These are phyloP conservation scores for Cadophora gregata DNA, from an alignment of 2,329 filamentous ascomycete species.

Conservation along the genomic window DNA sequence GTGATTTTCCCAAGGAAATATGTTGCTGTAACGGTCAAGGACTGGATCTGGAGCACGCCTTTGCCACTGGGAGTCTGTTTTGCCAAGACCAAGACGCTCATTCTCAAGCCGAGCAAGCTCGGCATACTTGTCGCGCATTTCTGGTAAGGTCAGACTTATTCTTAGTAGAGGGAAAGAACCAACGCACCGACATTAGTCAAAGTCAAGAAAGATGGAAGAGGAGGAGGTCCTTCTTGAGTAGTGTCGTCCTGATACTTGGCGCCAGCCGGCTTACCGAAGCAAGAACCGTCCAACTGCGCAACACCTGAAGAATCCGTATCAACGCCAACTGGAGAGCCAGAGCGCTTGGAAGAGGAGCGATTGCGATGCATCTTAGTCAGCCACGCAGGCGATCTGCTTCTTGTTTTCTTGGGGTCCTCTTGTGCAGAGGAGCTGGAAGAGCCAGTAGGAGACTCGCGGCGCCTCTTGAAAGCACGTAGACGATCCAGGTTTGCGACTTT, in stretches of 20 bases:
- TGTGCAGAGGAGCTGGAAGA: conserved; percentile 20
- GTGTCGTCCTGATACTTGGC: conserved; percentile 20
- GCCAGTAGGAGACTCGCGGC: conserved; percentile 37
- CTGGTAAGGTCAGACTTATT: conserved; percentile 40
- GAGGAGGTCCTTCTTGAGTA: conserved; percentile 20
- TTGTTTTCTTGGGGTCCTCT: conserved; percentile 27
- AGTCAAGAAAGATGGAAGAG: conserved; percentile 59
- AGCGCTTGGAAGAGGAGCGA: conserved; percentile 38
- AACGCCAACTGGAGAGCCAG: conserved; percentile 33
- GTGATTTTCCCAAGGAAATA: conserved; percentile 88
- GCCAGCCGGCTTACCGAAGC: conserved; percentile 26
- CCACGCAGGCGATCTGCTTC: conserved; percentile 41
- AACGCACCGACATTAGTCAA: conserved; percentile 55
- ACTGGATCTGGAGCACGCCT: conserved; percentile 61
- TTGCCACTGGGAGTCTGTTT: conserved; percentile 55
- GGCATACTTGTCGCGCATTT: conserved; percentile 64
- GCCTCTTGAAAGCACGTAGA: conserved; percentile 42
- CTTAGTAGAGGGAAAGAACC: conserved; percentile 11
- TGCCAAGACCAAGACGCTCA: conserved; percentile 41
- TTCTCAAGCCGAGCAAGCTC: conserved; percentile 65
- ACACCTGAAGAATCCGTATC: conserved; percentile 21
- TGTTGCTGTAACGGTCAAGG: conserved; percentile 87
- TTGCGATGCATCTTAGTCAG: conserved; percentile 40
- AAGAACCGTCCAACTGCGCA: conserved; percentile 30
- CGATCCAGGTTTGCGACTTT: conserved; percentile 39